Evolutionary conservation across 352 stramenopile genomes (phyloP).

Genomic region (Ophiocytium majus): DNA sequence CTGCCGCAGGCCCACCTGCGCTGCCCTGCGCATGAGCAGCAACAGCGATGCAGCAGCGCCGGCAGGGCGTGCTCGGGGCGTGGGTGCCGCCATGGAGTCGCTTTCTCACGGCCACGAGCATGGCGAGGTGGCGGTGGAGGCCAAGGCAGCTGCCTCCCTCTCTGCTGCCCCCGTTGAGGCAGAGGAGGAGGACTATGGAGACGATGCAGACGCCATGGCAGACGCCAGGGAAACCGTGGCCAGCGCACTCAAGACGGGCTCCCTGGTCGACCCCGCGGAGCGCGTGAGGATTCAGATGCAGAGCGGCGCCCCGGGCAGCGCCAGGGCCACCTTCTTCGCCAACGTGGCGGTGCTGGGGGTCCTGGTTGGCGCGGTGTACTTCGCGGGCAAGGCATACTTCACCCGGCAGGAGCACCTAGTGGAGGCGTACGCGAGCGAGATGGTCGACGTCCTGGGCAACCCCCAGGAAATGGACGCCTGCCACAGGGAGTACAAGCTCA

Average conservation of each 20-base stretch:
- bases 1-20: background rate
- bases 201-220: background rate
- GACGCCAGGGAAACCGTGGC: background rate
- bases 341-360: constrained; percentile 13
- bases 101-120: background rate
- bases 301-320: background rate
- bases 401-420: constrained; percentile 43
- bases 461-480: constrained; percentile 31
- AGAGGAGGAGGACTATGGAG: background rate
- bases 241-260: background rate
- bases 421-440: constrained; percentile 39
- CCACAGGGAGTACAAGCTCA: constrained; percentile 47
- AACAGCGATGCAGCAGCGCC: background rate
- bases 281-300: background rate
- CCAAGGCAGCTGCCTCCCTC: background rate
- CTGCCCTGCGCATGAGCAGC: background rate
- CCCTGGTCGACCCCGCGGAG: background rate
- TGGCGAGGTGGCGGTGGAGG: background rate
- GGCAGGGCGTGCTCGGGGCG: background rate
- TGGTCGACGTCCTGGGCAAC: constrained; percentile 36
- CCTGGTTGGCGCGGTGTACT: constrained; percentile 2
- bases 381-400: constrained; percentile 29
- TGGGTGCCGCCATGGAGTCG: background rate
- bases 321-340: background rate
- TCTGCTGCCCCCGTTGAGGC: background rate